Percentiles rank a stretch among this genome's conserved stretches.
Evolutionary conservation across 768 basidiomycete genomes (phyloP).

Genomic region (Suillus cothurnatus): DNA sequence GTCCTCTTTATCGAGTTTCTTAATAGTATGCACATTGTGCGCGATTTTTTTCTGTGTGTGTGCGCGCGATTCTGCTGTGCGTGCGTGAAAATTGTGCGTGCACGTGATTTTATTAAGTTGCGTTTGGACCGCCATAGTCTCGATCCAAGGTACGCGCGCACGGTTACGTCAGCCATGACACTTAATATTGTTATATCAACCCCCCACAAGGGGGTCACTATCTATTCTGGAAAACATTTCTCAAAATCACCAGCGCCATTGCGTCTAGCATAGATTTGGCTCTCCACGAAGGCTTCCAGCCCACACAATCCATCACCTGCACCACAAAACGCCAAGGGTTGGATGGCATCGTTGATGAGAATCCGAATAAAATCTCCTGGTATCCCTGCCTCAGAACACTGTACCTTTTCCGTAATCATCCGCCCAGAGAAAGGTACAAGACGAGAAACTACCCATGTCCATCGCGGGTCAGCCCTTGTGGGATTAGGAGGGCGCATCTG

Average conservation of each 20-base stretch:
- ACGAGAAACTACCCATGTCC: constrained; percentile 55
- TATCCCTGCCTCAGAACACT: constrained; percentile 38
- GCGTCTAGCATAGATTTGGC: constrained; percentile 64
- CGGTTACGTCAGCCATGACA: constrained; percentile 8
- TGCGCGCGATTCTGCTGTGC: no score
- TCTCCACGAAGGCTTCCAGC: constrained; percentile 62
- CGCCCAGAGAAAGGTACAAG: constrained; percentile 77
- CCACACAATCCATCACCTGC: constrained; percentile 59
- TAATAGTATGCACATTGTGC: no score
- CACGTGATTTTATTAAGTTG: no score
- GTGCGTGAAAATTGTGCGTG: no score
- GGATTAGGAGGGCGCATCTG: constrained; percentile 29
- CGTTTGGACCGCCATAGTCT: no score
- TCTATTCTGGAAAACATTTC: constrained; percentile 6
- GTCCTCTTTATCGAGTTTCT: no score
- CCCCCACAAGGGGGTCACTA: not conserved
- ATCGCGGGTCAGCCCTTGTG: constrained; percentile 21
- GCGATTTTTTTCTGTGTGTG: no score
- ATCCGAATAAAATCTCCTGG: constrained; percentile 61
- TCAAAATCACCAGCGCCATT: constrained; percentile 64
- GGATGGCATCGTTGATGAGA: constrained; percentile 76
- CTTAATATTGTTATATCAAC: not conserved
- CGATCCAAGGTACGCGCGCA: constrained; percentile 2
- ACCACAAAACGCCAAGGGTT: constrained; percentile 63
- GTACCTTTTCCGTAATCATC: constrained; percentile 73